These are phyloP conservation scores for Hypoxylon lenormandii DNA, from an alignment of 495 filamentous ascomycete genomes.

Conservation along the genomic window DNA sequence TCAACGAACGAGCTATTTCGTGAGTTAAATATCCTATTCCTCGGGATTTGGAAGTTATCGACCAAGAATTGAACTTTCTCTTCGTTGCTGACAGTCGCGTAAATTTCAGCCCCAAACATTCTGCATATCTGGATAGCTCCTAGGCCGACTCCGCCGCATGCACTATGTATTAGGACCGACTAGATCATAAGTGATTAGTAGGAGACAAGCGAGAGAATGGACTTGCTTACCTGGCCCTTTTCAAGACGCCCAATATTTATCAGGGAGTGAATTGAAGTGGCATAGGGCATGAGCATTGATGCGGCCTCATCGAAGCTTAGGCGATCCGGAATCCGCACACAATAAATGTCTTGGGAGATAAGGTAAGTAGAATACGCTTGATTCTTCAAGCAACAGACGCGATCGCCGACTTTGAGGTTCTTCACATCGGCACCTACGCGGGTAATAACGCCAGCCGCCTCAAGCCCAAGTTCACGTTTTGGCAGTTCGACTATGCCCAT, in stretches of 20 bases:
- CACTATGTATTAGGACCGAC: constrained; percentile 69
- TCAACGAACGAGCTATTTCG: constrained; percentile 52
- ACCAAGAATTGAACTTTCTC: constrained; percentile 58
- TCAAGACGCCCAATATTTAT: constrained; percentile 50
- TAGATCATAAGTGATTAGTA: too few species aligned
- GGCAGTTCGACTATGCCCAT: constrained; percentile 48
- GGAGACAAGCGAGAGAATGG: neutral
- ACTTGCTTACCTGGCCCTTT: constrained; percentile 46
- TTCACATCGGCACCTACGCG: constrained; percentile 56
- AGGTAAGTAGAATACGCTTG: constrained; percentile 48
- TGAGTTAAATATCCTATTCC: constrained; percentile 61
- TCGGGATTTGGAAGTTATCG: constrained; percentile 55
- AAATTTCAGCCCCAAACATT: constrained; percentile 62
- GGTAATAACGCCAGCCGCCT: constrained; percentile 57
- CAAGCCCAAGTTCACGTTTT: constrained; percentile 45
- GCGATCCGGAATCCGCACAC: constrained; percentile 51
- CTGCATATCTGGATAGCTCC: constrained; percentile 68
- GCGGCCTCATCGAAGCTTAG: constrained; percentile 60
- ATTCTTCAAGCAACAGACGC: constrained; percentile 53
- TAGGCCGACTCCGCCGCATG: constrained; percentile 68
- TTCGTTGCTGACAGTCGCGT: constrained; percentile 58
- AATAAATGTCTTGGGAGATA: constrained; percentile 40
- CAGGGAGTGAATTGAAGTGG: constrained; percentile 61
- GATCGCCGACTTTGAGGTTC: constrained; percentile 54
- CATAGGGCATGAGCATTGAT: constrained; percentile 61